Base-by-base conservation (phyloP, 2,329 filamentous ascomycete genomes). In the Fusarium sp. region DNA sequence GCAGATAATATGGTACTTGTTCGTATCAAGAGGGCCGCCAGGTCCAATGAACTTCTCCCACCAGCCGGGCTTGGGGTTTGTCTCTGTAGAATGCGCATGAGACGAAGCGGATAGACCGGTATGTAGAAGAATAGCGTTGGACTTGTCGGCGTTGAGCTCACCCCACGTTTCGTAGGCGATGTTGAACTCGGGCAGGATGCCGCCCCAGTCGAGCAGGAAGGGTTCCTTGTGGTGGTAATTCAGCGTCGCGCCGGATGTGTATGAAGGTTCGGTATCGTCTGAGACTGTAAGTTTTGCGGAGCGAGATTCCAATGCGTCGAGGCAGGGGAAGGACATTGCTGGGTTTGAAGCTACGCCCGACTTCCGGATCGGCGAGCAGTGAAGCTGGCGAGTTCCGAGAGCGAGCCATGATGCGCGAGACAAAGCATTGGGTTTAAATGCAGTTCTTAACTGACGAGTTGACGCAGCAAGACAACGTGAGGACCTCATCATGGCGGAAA, bases 1-100 rank as follows among this genome's bases (percentile, higher is more conserved):
- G 82, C 96, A 99, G 66, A 99, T 93, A 65, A 99, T 84, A 77
- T 94, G 93, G 84, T 97, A 97, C 78, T 94, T 95, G 80, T 95
- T 84, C 2, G 96, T 99, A 79, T 99, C 94, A 12, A 99, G 82
- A 13, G 94, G 92, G 22, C 87, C 87, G 1, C 92, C 94, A 0
- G 94, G 92, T 0, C 96, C 96, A 76, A 99, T 98, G 79, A 99
- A 99, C 80, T 92, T 95, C 82, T 99, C 96, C 96, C 96, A 99
- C 96, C 96, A 99, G 6, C 96, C 96, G 0, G 94, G 92, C 79
- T 94, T 92, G 0, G 93, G 88, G 79, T 99, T 99, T 12, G 85
- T 84, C 55, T 88, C 86, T n/a, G 95, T 98, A 62, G 94, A 98
- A 77, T 94, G 94, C 3, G 96, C 96, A 82, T 99, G 96, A 61